Evolutionary conservation across 352 stramenopile species (phyloP).

Genomic region (Globisporangium paddicum): DNA sequence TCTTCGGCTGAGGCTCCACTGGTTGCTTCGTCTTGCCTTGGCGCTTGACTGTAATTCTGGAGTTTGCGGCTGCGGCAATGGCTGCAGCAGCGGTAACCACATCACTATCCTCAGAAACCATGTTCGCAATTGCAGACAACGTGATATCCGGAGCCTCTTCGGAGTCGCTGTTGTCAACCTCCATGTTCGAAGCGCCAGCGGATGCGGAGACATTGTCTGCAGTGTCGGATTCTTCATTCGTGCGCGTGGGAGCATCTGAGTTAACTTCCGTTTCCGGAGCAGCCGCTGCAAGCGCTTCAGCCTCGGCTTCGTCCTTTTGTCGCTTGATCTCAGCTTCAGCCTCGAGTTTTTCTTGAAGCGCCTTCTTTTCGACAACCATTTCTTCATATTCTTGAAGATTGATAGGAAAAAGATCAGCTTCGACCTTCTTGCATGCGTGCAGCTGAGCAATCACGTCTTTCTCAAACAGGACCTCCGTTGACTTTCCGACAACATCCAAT

Average conservation of each 20-base stretch:
- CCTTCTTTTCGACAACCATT: slow-evolving; percentile 32
- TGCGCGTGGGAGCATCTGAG: not conserved
- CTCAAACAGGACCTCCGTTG: slow-evolving; percentile 46
- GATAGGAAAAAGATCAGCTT: slow-evolving; percentile 60
- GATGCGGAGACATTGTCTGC: slow-evolving; percentile 18
- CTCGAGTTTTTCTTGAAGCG: slow-evolving; percentile 29
- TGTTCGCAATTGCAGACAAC: slow-evolving; percentile 80
- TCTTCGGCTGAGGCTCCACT: slow-evolving; percentile 14
- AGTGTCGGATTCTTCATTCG: slow-evolving; percentile 24
- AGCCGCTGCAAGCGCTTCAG: slow-evolving; percentile 5
- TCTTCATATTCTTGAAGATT: slow-evolving; percentile 71
- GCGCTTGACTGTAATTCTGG: slow-evolving; percentile 41
- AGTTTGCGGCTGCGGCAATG: slow-evolving; percentile 35
- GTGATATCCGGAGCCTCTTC: slow-evolving; percentile 76
- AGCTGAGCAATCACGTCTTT: slow-evolving; percentile 34
- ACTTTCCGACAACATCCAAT: slow-evolving; percentile 43
- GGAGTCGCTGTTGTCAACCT: slow-evolving; percentile 77
- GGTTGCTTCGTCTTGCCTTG: slow-evolving; percentile 16
- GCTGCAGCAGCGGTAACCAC: slow-evolving; percentile 49
- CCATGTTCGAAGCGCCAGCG: slow-evolving; percentile 52
- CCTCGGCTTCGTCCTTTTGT: slow-evolving; percentile 28
- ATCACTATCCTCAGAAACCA: slow-evolving; percentile 79
- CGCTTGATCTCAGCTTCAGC: slow-evolving; percentile 51
- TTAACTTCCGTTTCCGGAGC: slow-evolving; percentile 6
- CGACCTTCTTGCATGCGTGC: slow-evolving; percentile 52